Evolutionary conservation across 495 filamentous ascomycete genomes (phyloP), one percentile per base, ranked within the genome.

Genomic region (Aspergillus kassunensis): DNA sequence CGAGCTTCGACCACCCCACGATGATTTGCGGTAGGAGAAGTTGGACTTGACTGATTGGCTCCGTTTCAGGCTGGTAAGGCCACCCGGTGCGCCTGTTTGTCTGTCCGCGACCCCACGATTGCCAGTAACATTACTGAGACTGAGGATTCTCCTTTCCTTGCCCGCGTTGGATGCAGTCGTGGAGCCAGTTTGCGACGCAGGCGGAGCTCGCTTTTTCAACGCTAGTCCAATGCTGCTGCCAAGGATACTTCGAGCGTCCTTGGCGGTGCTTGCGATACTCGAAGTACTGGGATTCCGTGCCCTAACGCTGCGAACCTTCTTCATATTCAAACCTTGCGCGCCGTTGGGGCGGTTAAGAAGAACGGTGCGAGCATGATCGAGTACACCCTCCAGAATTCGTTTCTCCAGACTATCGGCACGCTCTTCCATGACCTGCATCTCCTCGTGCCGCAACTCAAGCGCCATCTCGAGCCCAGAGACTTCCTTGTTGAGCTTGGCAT

Each of bases 351-450:
- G 73, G 13, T 82, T 80, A 51, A 95, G 82, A 35, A 97, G 80
- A 15, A 97, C 74, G 6, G 86, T 84, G 16, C 90, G 86, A 27
- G 93, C 96, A 60, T 97, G 91, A 61, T 98, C 91, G 54, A 98
- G 90, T 33, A 97, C 89, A 24, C 91, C 90, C 51, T 97, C 92
- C 24, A 98, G 72, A 52, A 98, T 96, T 9, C 92, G 82, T 37
- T 91, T 86, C 71, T 98, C 93, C 1, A 98, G 76, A 20, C 80
- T 79, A 56, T 96, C 89, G 9, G 91, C 91, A 42, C 90, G 84
- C 8, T 81, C 79, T 62, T 96, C 90, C 85, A 98, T 95, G 20
- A 83, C 76, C 34, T 89, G 80, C 49, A 97, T 84, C 65, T 98
- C 93, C 63, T 97, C 92, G 20, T 88, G 85, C 12, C 93, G 86